Conservation (phyloP, 345 rosid genomes). For the Adansonia digitata region DNA sequence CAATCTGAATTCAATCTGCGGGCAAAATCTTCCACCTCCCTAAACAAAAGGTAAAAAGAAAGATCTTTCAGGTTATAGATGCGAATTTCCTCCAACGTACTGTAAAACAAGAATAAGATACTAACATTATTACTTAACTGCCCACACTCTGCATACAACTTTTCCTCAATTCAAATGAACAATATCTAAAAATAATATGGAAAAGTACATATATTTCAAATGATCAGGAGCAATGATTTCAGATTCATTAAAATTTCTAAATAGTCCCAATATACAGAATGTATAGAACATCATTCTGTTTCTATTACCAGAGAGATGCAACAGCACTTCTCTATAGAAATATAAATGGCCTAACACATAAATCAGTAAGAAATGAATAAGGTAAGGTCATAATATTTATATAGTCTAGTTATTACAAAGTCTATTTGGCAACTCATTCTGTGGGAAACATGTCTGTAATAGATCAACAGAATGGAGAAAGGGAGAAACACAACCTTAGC, state of each 20-base stretch:
- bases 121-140: conserved; percentile 4
- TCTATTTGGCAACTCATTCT: neutral
- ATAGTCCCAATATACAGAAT: neutral
- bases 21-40: conserved; percentile 95
- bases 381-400: neutral
- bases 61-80: neutral
- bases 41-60: conserved; percentile 15
- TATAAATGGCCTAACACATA: neutral
- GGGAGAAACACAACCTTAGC: neutral
- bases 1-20: conserved; percentile 79
- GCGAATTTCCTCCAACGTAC: neutral
- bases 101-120: conserved; percentile 8
- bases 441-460: neutral
- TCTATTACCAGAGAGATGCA: neutral
- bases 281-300: neutral
- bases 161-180: conserved; percentile 1
- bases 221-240: neutral
- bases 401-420: neutral
- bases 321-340: neutral
- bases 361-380: neutral
- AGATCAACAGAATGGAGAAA: neutral
- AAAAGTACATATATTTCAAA: neutral
- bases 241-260: neutral
- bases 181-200: neutral
- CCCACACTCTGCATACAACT: neutral